Evolutionary conservation across 352 stramenopile species (phyloP).

Genomic region (Globisporangium parvum): DNA sequence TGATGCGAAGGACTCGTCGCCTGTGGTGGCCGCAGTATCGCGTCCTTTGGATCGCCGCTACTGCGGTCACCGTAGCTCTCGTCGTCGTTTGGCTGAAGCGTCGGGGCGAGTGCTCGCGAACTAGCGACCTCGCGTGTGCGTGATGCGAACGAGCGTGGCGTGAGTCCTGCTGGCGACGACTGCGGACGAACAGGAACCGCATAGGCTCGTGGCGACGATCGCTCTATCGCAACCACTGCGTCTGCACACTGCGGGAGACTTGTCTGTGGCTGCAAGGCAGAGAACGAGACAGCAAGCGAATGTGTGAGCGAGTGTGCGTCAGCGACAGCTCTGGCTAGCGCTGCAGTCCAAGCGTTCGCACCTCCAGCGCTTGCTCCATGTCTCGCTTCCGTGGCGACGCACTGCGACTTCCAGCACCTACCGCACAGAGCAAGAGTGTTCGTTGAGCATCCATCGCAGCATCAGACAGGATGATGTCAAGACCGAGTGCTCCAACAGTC

Average conservation of each 20-base stretch:
- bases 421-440: not conserved
- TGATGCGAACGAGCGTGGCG: slow-evolving; percentile 18
- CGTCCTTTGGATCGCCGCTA: no score
- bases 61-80: not conserved
- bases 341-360: not conserved
- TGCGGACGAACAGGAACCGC: slow-evolving; percentile 29
- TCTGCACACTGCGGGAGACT: not conserved
- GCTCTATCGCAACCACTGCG: not conserved
- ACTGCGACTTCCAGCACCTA: slow-evolving; percentile 7
- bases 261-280: not conserved
- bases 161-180: slow-evolving; percentile 32
- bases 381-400: slow-evolving; percentile 6
- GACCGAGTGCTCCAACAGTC: not conserved
- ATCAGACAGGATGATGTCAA: not conserved
- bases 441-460: not conserved
- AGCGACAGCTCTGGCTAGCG: not conserved
- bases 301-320: not conserved
- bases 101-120: not conserved
- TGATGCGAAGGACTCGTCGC: no score
- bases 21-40: no score
- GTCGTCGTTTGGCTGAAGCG: not conserved
- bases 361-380: not conserved
- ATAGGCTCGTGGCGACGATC: not conserved
- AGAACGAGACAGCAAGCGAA: not conserved
- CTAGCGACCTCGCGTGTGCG: slow-evolving; percentile 1